A percentile compares a stretch with the other conserved stretches of the same genome.
Conservation (phyloP, 1,139 yeast species). For the Magnusiomyces magnusii region DNA sequence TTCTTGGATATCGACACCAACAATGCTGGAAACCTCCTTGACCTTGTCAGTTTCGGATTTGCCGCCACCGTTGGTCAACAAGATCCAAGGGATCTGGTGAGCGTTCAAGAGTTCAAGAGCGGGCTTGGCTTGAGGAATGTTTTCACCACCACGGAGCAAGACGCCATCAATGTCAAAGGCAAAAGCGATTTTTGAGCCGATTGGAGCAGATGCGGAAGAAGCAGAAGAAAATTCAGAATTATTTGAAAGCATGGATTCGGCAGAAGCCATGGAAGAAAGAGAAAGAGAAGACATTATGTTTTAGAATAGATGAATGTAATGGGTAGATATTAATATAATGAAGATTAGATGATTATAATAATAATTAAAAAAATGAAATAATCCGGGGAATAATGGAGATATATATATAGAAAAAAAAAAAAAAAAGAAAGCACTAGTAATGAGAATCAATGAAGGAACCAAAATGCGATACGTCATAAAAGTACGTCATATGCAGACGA, state of each 20-base stretch:
- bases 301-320: neutral
- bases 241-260: neutral
- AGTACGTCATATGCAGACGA: too few species aligned
- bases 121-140: slow-evolving; percentile 59
- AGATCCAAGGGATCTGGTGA: slow-evolving; percentile 64
- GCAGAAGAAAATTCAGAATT: neutral
- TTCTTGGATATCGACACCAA: slow-evolving; percentile 44
- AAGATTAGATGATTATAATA: neutral
- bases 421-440: too few species aligned
- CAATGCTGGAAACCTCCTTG: slow-evolving; percentile 44
- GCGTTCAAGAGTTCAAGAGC: slow-evolving; percentile 54
- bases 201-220: neutral
- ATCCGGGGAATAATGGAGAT: too few species aligned
- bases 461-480: too few species aligned
- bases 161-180: slow-evolving; percentile 70
- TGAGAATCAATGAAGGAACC: too few species aligned
- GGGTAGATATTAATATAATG: neutral
- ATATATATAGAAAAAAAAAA: too few species aligned
- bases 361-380: too few species aligned
- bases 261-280: neutral
- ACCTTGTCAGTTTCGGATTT: slow-evolving; percentile 57
- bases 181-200: slow-evolving; percentile 3
- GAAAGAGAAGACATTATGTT: neutral
- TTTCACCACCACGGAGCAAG: slow-evolving; percentile 63
- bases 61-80: slow-evolving; percentile 95